These are phyloP conservation scores for Colletotrichum tanaceti DNA, from an alignment of 2,329 filamentous ascomycete species.

Conservation along the genomic window DNA sequence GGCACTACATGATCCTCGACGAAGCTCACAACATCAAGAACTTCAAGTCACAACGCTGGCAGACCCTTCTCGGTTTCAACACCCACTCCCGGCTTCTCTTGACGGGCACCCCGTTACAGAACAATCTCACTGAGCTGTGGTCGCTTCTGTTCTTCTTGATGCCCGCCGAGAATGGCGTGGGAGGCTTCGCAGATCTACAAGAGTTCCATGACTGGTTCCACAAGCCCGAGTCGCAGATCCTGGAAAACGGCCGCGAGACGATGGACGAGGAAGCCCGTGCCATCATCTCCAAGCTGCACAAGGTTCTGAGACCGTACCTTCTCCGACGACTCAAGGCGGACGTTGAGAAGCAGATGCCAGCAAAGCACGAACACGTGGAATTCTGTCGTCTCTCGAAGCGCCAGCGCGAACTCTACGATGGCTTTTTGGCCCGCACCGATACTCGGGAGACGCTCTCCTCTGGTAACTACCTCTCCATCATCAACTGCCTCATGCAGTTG, in stretches of 20 bases:
- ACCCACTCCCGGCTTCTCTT: conserved; percentile 87
- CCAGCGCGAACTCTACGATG: conserved; percentile 95
- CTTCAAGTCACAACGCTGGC: conserved; percentile 97
- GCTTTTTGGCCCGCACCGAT: conserved; percentile 90
- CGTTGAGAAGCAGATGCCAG: conserved; percentile 99
- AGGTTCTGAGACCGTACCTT: conserved; percentile 91
- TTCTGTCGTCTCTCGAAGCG: conserved; percentile 95
- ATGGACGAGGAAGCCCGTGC: conserved; percentile 94
- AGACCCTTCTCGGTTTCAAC: conserved; percentile 92
- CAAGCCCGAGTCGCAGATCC: conserved; percentile 93
- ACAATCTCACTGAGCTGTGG: conserved; percentile 97
- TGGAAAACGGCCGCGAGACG: conserved; percentile 92
- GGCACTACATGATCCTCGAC: conserved; percentile 98
- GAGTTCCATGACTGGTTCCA: conserved; percentile 98
- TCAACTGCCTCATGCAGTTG: conserved; percentile 97
- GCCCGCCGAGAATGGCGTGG: conserved; percentile 87
- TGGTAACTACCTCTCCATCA: conserved; percentile 97
- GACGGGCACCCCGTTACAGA: conserved; percentile 95
- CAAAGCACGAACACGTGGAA: conserved; percentile 96
- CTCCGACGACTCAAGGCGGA: conserved; percentile 92
- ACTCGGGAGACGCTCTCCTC: conserved; percentile 89
- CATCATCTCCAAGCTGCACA: conserved; percentile 93
- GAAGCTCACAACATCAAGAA: conserved; percentile 99
- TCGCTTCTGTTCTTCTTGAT: conserved; percentile 96
- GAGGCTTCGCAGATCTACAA: conserved; percentile 92